Conservation (phyloP, 306 rosid species). For the Pachyrhizus erosus region DNA sequence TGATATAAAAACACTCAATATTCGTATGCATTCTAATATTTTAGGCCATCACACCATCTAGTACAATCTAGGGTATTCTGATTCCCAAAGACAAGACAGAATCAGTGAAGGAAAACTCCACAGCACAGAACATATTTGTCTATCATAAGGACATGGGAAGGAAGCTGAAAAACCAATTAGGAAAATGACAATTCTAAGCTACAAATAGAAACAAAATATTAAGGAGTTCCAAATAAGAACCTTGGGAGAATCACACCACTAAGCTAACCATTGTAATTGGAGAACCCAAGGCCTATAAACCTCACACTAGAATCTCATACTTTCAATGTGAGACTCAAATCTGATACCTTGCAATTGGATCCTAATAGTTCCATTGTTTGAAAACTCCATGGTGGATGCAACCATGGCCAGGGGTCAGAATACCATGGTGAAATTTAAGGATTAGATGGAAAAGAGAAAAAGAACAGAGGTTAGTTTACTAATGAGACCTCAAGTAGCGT, state of each 20-base stretch:
- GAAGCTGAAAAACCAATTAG: neutral
- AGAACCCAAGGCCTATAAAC: neutral
- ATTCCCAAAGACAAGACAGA: neutral
- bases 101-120: neutral
- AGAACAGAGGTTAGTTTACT: constrained; percentile 15
- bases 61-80: neutral
- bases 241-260: neutral
- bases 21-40: constrained; percentile 7
- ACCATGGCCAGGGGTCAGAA: constrained; percentile 9
- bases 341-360: neutral
- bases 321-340: neutral
- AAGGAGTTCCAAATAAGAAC: neutral
- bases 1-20: constrained; percentile 13
- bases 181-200: neutral
- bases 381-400: neutral
- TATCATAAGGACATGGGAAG: neutral
- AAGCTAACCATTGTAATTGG: neutral
- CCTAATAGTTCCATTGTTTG: neutral
- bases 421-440: constrained; percentile 1
- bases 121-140: neutral
- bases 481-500: neutral
- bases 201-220: neutral
- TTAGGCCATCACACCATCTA: constrained; percentile 3
- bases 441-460: neutral
- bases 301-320: neutral